Percentiles rank a stretch among this genome's conserved stretches.
These are phyloP conservation scores for Lepidium africanum DNA, from an alignment of 345 rosid species.

Conservation along the genomic window DNA sequence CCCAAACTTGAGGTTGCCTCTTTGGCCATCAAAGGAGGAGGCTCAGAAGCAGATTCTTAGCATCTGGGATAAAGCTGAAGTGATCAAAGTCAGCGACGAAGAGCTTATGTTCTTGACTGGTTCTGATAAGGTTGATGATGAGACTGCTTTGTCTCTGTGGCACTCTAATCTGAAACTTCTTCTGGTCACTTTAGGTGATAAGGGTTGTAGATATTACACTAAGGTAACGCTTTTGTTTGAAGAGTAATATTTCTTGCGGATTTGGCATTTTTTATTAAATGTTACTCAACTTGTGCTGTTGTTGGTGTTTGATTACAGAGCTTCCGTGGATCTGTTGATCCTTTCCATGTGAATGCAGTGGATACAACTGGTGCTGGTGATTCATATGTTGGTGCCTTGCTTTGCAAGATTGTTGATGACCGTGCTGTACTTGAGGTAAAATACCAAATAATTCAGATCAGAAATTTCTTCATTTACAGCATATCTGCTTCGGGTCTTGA, in stretches of 20 bases:
- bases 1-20: conserved; percentile 85
- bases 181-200: conserved; percentile 85
- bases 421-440: conserved; percentile 60
- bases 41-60: conserved; percentile 83
- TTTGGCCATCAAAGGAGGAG: conserved; percentile 88
- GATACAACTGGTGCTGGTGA: conserved; percentile 99
- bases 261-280: background rate
- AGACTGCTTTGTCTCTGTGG: conserved; percentile 79
- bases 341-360: conserved; percentile 62
- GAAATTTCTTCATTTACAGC: background rate
- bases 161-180: conserved; percentile 75
- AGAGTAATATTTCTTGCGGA: background rate
- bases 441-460: background rate
- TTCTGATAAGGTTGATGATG: conserved; percentile 66
- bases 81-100: conserved; percentile 88
- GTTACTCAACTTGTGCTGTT: background rate
- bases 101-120: conserved; percentile 96
- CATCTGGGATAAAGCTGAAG: conserved; percentile 96
- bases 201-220: conserved; percentile 92
- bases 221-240: conserved; percentile 40
- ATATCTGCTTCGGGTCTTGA: background rate
- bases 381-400: conserved; percentile 81
- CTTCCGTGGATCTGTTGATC: conserved; percentile 74
- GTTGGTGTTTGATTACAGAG: conserved; percentile 28
- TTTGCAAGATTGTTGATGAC: conserved; percentile 73